Evolutionary conservation across 306 rosid species (phyloP).

Genomic region (Urtica urens): DNA sequence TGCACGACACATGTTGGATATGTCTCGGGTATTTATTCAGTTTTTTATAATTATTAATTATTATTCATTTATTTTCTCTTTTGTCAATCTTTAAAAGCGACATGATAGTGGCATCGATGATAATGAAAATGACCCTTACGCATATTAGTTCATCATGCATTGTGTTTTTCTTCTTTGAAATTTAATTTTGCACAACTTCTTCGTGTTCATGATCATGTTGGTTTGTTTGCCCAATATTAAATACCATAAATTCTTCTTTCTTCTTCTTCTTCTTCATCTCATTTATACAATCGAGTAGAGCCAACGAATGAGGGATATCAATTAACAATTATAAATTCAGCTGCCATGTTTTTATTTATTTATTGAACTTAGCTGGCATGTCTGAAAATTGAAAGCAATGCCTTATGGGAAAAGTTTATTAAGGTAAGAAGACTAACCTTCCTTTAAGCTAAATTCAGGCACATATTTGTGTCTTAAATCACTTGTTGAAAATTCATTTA

Average conservation of each 20-base stretch:
- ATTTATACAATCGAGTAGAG: too few relatives aligned
- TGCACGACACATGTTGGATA: slow-evolving; percentile 7
- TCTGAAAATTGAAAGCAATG: neutral
- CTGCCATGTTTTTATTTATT: too few relatives aligned
- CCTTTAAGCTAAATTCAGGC: too few relatives aligned
- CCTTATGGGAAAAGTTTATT: too few relatives aligned
- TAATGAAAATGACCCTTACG: neutral
- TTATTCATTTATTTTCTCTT: neutral
- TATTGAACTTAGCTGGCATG: neutral
- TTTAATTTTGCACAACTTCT: slow-evolving; percentile 1
- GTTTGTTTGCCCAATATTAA: slow-evolving; percentile 16
- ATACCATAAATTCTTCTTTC: neutral
- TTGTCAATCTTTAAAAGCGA: slow-evolving; percentile 3
- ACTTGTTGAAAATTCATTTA: too few relatives aligned
- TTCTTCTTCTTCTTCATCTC: too few relatives aligned
- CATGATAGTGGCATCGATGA: slow-evolving; percentile 9
- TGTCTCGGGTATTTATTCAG: neutral
- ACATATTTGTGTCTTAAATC: too few relatives aligned
- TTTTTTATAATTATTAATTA: too few relatives aligned
- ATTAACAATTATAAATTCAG: too few relatives aligned
- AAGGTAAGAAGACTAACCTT: too few relatives aligned
- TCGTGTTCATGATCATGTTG: slow-evolving; percentile 12
- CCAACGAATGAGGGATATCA: too few relatives aligned
- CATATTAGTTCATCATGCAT: slow-evolving; percentile 5
- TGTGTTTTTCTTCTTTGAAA: slow-evolving; percentile 9